A percentile compares a stretch with the other conserved stretches of the same genome.
Evolutionary conservation across 352 stramenopile species (phyloP).

Genomic region (Phytopythium mirpurense): DNA sequence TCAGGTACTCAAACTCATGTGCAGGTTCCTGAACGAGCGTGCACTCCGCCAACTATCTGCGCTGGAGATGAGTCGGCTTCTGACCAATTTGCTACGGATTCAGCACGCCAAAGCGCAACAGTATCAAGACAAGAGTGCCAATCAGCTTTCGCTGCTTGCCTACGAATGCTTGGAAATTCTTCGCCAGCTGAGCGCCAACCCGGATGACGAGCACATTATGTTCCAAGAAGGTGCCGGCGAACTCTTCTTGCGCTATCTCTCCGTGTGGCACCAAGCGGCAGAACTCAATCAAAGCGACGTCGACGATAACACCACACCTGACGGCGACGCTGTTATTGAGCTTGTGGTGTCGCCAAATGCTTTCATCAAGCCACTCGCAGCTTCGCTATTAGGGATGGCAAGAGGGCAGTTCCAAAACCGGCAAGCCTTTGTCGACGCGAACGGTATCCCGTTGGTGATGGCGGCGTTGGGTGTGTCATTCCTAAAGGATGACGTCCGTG

Average conservation of each 20-base stretch:
- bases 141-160: conserved; percentile 9
- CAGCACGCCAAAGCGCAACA: not conserved
- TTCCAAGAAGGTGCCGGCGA: conserved; percentile 34
- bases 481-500: conserved; percentile 16
- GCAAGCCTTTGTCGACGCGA: conserved; percentile 19
- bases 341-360: conserved; percentile 1
- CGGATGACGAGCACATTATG: conserved; percentile 38
- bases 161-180: conserved; percentile 40
- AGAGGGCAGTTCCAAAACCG: conserved; percentile 16
- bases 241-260: conserved; percentile 32
- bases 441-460: conserved; percentile 39
- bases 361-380: conserved; percentile 12
- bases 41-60: conserved; percentile 30
- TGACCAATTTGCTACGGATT: conserved; percentile 36
- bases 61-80: conserved; percentile 29
- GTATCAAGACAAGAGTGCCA: not conserved
- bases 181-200: conserved; percentile 22
- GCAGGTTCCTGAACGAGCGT: conserved; percentile 24
- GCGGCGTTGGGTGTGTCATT: conserved; percentile 14
- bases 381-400: conserved; percentile 9
- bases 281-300: not conserved
- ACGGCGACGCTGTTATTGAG: not conserved
- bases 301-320: not conserved
- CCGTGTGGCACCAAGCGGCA: conserved; percentile 13
- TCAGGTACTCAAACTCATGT: conserved; percentile 23